Base-by-base conservation (phyloP, 2,329 filamentous ascomycete species). In the Neonectria punicea region DNA sequence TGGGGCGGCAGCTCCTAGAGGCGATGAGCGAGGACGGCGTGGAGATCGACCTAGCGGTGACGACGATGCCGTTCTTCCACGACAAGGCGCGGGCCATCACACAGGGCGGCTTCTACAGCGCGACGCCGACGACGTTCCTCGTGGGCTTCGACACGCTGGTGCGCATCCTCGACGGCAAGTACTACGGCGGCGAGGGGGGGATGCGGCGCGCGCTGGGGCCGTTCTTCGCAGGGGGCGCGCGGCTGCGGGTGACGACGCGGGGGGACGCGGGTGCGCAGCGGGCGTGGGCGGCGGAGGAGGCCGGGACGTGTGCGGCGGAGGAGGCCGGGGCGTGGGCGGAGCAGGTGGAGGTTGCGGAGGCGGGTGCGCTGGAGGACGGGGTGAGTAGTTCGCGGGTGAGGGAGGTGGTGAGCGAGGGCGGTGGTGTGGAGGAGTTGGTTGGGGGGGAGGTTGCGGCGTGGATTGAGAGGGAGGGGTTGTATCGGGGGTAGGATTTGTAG, bases 91-190 rank as follows among this genome's bases (percentile, higher is more conserved):
- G 74, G 13, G 88, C 87, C 1, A 88, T 94, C 30, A 80, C 82
- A 0, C 73, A 76, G 9, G 77, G 78, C 0, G 80, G 80, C 0
- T 80, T 81, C 41, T 89, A 87, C 68, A 58, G 74, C 6, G 41
- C 22, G 32, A 61, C 74, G 10, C 74, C 77, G 32, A 91, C 93
- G 72, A 80, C 92, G 4, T 92, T 92, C 73, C 85, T 94, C 2
- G 86, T 89, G 2, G 93, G 93, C 30, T 95, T 89, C 75, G 92
- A 95, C 73, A 95, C 92, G 0, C 80, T 94, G 7, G 87, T 91
- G 16, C 86, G 92, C 20, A 88, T 95, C 57, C 87, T 92, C 58
- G 83, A 92, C 53, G 86, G 90, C 0, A 92, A 91, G 75, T 95
- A 95, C 79, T 93, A 93, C 74, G 75, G 46, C 6, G 28, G 58